A percentile compares a stretch with the other conserved stretches of the same genome.
These are phyloP conservation scores for Byssochlamys sp. DNA, from an alignment of 2,329 filamentous ascomycete genomes.

Conservation along the genomic window DNA sequence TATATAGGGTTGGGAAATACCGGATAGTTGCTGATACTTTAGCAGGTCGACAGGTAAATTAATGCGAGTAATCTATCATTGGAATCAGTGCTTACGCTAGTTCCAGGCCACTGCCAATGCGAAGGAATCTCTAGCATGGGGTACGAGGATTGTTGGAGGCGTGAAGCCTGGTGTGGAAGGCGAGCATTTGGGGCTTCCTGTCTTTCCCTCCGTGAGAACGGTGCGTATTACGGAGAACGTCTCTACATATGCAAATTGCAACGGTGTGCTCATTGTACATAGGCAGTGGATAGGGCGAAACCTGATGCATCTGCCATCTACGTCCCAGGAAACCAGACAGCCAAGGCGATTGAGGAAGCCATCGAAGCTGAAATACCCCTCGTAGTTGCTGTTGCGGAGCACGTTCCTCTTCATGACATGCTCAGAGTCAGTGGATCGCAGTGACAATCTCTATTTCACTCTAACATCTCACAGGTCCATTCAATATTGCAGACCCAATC, in stretches of 20 bases:
- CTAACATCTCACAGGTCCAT: conserved; percentile 43
- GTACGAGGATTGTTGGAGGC: conserved; percentile 70
- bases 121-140: conserved; percentile 65
- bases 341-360: conserved; percentile 66
- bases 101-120: conserved; percentile 64
- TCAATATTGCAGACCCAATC: conserved; percentile 62
- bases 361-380: conserved; percentile 70
- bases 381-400: conserved; percentile 69
- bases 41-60: conserved; percentile 27
- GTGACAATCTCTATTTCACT: conserved; percentile 6
- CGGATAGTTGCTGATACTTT: not conserved
- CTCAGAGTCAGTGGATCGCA: conserved; percentile 46
- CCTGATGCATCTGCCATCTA: conserved; percentile 73
- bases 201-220: conserved; percentile 58
- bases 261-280: not conserved
- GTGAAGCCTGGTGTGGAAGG: conserved; percentile 62
- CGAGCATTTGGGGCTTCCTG: conserved; percentile 63
- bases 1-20: not conserved
- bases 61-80: not conserved
- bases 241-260: not conserved
- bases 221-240: conserved; percentile 20
- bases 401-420: conserved; percentile 70
- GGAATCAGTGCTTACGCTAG: conserved; percentile 4
- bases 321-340: conserved; percentile 64
- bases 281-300: conserved; percentile 60